phyloP scores from a whole-genome alignment of 2,329 filamentous ascomycete genomes.

The Pseudocercospora cruenta region DNA sequence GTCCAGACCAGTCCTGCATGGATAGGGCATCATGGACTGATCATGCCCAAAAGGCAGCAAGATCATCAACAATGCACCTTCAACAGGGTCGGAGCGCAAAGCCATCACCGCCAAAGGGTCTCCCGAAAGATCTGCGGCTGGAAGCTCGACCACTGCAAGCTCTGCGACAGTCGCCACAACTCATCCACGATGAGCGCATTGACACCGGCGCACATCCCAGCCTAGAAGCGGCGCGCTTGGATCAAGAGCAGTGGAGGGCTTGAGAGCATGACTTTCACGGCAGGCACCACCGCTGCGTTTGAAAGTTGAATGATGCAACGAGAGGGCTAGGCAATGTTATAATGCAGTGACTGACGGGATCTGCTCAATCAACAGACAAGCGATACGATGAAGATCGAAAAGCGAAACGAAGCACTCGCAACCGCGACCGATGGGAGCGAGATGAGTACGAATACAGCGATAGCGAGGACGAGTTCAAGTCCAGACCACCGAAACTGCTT shows the following conservation, averaged over 20 bases:
- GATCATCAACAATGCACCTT: not conserved
- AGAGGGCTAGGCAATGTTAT: constrained; percentile 17
- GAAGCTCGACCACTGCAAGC: not conserved
- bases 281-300: constrained; percentile 15
- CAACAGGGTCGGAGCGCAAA: not conserved
- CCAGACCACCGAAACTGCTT: constrained; percentile 38
- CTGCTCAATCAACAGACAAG: constrained; percentile 31
- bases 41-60: constrained; percentile 21
- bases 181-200: constrained; percentile 19
- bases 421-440: constrained; percentile 34
- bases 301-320: constrained; percentile 14
- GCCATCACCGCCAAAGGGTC: constrained; percentile 20
- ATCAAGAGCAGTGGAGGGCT: constrained; percentile 16
- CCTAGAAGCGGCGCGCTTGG: constrained; percentile 23
- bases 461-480: constrained; percentile 39
- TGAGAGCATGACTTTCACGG: not conserved
- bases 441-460: constrained; percentile 42
- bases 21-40: constrained; percentile 20
- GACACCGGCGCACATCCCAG: constrained; percentile 20
- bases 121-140: not conserved
- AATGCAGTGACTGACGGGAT: constrained; percentile 26
- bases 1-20: constrained; percentile 18
- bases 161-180: constrained; percentile 14
- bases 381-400: constrained; percentile 39
- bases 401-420: constrained; percentile 31